phyloP scores from a whole-genome alignment of 306 rosid species.

The Prunus padus region DNA sequence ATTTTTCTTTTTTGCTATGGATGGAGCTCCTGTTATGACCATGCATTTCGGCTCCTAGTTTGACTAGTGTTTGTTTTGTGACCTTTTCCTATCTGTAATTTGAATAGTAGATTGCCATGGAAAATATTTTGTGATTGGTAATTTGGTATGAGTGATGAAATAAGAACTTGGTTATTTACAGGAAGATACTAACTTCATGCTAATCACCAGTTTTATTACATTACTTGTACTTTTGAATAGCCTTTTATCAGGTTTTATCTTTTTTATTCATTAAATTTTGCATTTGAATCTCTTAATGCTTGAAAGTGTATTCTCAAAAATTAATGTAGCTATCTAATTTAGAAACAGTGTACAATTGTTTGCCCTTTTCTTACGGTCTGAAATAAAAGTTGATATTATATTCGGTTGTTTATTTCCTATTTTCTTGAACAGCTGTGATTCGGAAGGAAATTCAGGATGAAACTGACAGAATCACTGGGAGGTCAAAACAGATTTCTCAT shows the following conservation, averaged over 20 bases:
- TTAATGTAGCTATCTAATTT: conserved; percentile 4
- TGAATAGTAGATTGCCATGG: background rate
- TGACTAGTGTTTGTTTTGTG: background rate
- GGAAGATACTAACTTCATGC: background rate
- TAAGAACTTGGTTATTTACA: background rate
- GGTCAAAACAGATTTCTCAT: conserved; percentile 73
- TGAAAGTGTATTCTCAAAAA: conserved; percentile 4
- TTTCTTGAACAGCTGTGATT: conserved; percentile 57
- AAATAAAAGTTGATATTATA: background rate
- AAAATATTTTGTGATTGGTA: conserved; percentile 4
- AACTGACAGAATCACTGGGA: conserved; percentile 73
- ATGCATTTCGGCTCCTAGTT: background rate
- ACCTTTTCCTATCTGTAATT: background rate
- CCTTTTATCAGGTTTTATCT: background rate
- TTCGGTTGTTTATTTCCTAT: conserved; percentile 19
- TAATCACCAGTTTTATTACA: background rate
- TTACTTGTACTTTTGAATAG: background rate
- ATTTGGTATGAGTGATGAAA: background rate
- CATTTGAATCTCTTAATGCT: background rate
- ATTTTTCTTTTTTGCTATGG: background rate
- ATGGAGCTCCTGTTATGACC: conserved; percentile 1
- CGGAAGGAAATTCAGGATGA: conserved; percentile 87
- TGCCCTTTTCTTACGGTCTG: background rate
- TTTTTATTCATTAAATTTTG: background rate
- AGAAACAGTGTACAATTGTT: background rate